Evolutionary conservation across 1,284 basidiomycete species (phyloP).

Genomic region (Rhodotorula mucilaginosa): DNA sequence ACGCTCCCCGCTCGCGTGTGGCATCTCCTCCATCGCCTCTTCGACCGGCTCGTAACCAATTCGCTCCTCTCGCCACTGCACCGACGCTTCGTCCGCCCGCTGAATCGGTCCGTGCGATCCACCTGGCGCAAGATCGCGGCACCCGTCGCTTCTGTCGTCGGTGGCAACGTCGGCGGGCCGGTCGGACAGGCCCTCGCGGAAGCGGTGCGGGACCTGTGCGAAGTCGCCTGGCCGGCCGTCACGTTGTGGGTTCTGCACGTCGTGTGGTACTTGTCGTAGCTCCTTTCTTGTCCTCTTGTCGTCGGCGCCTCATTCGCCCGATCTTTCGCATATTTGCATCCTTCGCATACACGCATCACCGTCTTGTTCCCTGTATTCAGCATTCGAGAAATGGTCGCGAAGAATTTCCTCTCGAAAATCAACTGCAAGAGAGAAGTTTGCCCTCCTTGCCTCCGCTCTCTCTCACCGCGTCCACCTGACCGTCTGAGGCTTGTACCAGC

Average conservation of each 20-base stretch:
- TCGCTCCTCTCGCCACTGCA: constrained; percentile 5
- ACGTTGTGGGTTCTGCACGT: constrained; percentile 10
- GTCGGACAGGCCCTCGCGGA: constrained; percentile 15
- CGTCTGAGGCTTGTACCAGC: no score
- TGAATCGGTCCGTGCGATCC: neutral
- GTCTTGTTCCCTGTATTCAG: no score
- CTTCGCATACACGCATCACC: neutral
- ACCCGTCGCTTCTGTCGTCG: neutral
- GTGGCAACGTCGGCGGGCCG: neutral
- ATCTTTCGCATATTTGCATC: neutral
- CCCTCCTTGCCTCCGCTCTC: no score
- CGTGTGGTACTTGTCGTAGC: constrained; percentile 14
- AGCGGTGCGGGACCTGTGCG: constrained; percentile 5
- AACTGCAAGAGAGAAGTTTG: neutral
- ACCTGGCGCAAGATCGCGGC: neutral
- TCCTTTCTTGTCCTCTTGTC: neutral
- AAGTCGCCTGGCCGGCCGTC: constrained; percentile 15
- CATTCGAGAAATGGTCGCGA: no score
- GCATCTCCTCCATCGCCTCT: neutral
- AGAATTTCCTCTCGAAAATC: neutral
- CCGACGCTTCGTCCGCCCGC: neutral
- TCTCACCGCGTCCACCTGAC: no score
- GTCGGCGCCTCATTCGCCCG: neutral
- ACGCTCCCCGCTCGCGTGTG: neutral
- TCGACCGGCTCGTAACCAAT: constrained; percentile 9